Evolutionary conservation across 2,329 filamentous ascomycete species (phyloP).

Genomic region (Fusarium sp.): DNA sequence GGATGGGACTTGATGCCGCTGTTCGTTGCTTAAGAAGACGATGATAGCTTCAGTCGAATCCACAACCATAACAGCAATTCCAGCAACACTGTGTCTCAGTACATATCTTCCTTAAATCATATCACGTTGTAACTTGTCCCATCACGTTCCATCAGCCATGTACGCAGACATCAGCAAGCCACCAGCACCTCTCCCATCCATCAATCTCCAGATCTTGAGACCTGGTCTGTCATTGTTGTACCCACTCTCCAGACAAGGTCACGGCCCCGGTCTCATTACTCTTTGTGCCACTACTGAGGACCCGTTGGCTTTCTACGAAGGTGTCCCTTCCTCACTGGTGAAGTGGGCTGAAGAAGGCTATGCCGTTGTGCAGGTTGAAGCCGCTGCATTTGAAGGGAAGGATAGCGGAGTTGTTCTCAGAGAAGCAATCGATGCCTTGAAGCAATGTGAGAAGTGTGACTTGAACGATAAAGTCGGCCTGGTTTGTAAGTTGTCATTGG

Average conservation of each 20-base stretch:
- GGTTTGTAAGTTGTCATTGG: neutral
- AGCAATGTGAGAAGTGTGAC: conserved; percentile 47
- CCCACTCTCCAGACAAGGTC: conserved; percentile 52
- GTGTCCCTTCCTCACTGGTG: conserved; percentile 63
- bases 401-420: conserved; percentile 24
- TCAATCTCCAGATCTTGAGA: conserved; percentile 23
- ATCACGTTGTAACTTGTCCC: neutral
- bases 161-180: conserved; percentile 42
- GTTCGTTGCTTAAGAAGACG: neutral
- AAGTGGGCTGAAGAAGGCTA: conserved; percentile 82
- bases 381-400: neutral
- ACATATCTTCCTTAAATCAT: neutral
- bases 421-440: conserved; percentile 37
- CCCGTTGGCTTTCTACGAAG: conserved; percentile 39
- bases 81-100: neutral
- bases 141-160: neutral
- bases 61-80: neutral
- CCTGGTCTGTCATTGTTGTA: conserved; percentile 41
- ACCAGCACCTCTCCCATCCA: conserved; percentile 35
- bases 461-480: conserved; percentile 30
- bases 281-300: conserved; percentile 38
- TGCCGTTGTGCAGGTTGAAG: conserved; percentile 57
- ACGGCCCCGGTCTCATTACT: conserved; percentile 52
- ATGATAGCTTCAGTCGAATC: neutral
- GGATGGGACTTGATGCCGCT: neutral